phyloP scores from a whole-genome alignment of 106 monocot genomes.

The Allium fistulosum region DNA sequence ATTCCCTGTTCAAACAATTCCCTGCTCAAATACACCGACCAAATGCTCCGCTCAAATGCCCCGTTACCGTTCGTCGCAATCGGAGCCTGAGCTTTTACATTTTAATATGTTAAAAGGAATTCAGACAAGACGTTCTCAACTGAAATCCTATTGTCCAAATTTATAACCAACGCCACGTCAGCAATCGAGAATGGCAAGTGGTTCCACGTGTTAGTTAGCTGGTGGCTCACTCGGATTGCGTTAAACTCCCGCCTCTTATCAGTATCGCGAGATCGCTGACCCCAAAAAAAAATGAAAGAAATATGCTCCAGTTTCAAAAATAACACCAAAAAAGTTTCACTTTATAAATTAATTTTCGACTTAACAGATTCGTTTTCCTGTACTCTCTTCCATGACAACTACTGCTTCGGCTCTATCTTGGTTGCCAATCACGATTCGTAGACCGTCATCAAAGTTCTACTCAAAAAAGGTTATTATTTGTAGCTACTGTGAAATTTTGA shows the following conservation, averaged over 20 bases:
- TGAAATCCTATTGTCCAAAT: too few relatives aligned
- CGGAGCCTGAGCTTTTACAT: too few relatives aligned
- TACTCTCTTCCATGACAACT: constrained; percentile 11
- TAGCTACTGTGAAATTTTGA: neutral
- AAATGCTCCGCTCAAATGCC: too few relatives aligned
- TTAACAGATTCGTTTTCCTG: neutral
- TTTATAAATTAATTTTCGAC: neutral
- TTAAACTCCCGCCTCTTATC: constrained; percentile 10
- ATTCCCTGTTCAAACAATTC: too few relatives aligned
- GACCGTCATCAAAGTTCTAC: constrained; percentile 10
- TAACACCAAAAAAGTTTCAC: neutral
- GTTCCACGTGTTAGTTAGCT: constrained; percentile 2
- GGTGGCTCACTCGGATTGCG: constrained; percentile 10
- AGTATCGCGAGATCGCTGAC: neutral
- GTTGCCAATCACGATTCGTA: constrained; percentile 9
- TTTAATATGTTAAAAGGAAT: neutral
- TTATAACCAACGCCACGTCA: neutral
- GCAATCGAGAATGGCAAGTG: neutral
- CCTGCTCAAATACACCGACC: too few relatives aligned
- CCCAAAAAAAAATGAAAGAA: constrained; percentile 4
- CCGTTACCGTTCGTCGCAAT: too few relatives aligned
- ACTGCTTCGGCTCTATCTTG: constrained; percentile 16
- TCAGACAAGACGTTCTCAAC: neutral
- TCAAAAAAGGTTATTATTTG: constrained; percentile 10
- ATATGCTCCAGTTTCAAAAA: neutral